A percentile compares a stretch with the other conserved stretches of the same genome.
These are phyloP conservation scores for Garcia nutans DNA, from an alignment of 345 rosid species.

Conservation along the genomic window DNA sequence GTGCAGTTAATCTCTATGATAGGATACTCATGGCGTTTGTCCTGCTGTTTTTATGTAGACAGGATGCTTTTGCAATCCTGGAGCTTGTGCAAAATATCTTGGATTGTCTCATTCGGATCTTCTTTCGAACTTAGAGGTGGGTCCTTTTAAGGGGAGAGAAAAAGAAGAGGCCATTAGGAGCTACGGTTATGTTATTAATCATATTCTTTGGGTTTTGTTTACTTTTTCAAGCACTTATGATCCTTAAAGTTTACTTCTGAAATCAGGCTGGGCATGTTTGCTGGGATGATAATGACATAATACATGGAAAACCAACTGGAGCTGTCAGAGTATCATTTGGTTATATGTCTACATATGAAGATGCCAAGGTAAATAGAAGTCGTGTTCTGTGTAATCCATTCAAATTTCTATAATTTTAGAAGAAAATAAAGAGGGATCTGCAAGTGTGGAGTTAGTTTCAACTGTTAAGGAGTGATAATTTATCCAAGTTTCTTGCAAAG, in stretches of 20 bases:
- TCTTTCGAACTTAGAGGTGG: constrained; percentile 81
- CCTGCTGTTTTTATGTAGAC: constrained; percentile 61
- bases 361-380: constrained; percentile 56
- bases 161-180: too few relatives aligned
- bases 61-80: constrained; percentile 99
- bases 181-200: not conserved
- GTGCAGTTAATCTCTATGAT: not conserved
- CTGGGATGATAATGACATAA: constrained; percentile 93
- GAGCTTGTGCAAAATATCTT: constrained; percentile 96
- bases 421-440: not conserved
- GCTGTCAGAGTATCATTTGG: constrained; percentile 93
- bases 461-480: not conserved
- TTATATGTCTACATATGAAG: constrained; percentile 97
- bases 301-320: constrained; percentile 87
- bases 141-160: not conserved
- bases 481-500: not conserved
- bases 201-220: constrained; percentile 11
- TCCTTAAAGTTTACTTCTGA: constrained; percentile 11
- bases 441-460: not conserved
- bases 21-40: constrained; percentile 22
- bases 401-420: not conserved
- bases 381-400: not conserved
- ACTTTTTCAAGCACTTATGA: constrained; percentile 8
- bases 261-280: constrained; percentile 91
- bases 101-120: constrained; percentile 81